Percentiles rank a stretch among this genome's conserved stretches.
Conservation (phyloP, 2,329 filamentous ascomycete species). For the Tolypocladium pustulatum region DNA sequence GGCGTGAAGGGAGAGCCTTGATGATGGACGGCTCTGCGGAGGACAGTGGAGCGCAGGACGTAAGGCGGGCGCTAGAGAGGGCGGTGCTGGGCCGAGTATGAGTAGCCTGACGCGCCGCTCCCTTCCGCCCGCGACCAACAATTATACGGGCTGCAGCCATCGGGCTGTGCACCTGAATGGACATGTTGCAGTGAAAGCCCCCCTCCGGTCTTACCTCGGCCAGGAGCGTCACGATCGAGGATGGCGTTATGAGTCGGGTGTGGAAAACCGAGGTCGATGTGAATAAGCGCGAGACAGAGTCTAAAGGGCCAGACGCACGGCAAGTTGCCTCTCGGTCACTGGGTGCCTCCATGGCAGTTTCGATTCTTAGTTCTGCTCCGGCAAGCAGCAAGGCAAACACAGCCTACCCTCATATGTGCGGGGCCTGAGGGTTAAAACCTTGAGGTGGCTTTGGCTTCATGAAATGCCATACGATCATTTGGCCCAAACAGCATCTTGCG, state of each 20-base stretch:
- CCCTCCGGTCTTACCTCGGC: neutral
- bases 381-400: neutral
- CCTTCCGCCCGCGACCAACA: neutral
- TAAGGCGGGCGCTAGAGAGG: slow-evolving; percentile 1
- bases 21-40: slow-evolving; percentile 3
- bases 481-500: neutral
- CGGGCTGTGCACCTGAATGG: neutral
- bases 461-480: neutral
- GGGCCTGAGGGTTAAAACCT: neutral
- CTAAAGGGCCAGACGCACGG: neutral
- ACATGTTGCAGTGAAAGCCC: neutral
- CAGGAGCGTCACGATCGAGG: neutral
- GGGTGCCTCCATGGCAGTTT: neutral
- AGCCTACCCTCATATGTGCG: neutral
- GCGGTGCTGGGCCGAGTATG: neutral
- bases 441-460: neutral
- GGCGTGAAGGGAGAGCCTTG: slow-evolving; percentile 2
- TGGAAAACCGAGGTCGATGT: neutral
- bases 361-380: too few species aligned
- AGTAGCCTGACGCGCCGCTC: neutral
- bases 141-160: neutral
- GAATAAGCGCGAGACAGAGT: neutral
- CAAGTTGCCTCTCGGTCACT: neutral
- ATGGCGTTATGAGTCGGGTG: too few species aligned
- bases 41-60: neutral